Conservation (phyloP, 768 basidiomycete genomes). For the Suillus bovinus region DNA sequence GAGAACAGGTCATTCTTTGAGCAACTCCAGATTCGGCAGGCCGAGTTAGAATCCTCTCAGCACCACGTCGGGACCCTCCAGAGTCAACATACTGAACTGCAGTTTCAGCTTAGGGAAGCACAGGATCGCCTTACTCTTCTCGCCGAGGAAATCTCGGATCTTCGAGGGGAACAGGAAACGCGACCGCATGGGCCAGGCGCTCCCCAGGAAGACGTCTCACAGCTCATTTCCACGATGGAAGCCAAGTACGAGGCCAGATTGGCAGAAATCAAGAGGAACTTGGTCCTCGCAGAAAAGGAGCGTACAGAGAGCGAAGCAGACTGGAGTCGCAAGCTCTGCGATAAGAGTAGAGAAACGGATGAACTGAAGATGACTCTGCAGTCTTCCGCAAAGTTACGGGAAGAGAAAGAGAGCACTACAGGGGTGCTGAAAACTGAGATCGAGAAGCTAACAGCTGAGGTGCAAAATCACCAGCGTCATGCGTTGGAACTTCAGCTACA, state of each 20-base stretch:
- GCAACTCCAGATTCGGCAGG: slow-evolving; percentile 83
- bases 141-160: slow-evolving; percentile 67
- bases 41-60: slow-evolving; percentile 84
- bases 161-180: slow-evolving; percentile 56
- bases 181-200: slow-evolving; percentile 42
- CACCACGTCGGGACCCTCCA: slow-evolving; percentile 73
- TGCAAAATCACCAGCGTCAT: slow-evolving; percentile 49
- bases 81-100: slow-evolving; percentile 78
- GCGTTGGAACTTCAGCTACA: slow-evolving; percentile 55
- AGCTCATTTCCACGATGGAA: slow-evolving; percentile 72
- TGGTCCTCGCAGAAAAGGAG: slow-evolving; percentile 74
- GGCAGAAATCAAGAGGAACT: slow-evolving; percentile 64
- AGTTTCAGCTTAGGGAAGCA: slow-evolving; percentile 83
- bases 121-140: slow-evolving; percentile 71
- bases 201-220: slow-evolving; percentile 66
- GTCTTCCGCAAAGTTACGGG: slow-evolving; percentile 55
- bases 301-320: slow-evolving; percentile 84
- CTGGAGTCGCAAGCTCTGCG: slow-evolving; percentile 82
- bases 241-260: slow-evolving; percentile 76
- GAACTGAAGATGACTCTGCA: slow-evolving; percentile 62
- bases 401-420: slow-evolving; percentile 56
- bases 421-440: slow-evolving; percentile 56
- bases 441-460: slow-evolving; percentile 48
- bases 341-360: slow-evolving; percentile 78
- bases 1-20: slow-evolving; percentile 87